phyloP scores from a whole-genome alignment of 495 filamentous ascomycete genomes.

The Chaetomium tenue region DNA sequence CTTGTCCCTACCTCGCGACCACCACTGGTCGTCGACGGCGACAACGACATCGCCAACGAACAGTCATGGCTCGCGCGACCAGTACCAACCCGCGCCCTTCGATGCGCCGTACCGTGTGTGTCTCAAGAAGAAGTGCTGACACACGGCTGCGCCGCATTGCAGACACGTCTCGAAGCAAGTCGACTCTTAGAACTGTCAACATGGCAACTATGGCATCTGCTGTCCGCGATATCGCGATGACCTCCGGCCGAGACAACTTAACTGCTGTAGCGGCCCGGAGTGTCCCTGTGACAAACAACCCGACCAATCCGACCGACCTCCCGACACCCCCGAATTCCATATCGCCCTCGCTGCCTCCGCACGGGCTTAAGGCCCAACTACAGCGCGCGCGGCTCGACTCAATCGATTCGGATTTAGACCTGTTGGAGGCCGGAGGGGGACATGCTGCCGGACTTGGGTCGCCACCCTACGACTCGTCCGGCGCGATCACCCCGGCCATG shows the following conservation, averaged over 20 bases:
- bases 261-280: constrained; percentile 58
- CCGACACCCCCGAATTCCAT: constrained; percentile 96
- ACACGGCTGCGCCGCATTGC: constrained; percentile 28
- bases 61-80: neutral
- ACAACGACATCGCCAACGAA: neutral
- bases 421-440: constrained; percentile 66
- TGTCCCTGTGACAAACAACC: constrained; percentile 57
- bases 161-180: constrained; percentile 52
- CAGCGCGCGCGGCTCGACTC: constrained; percentile 60
- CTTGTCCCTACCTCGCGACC: neutral
- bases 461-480: constrained; percentile 65
- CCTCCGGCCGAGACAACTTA: constrained; percentile 59
- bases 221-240: constrained; percentile 70
- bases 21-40: neutral
- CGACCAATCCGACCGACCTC: constrained; percentile 69
- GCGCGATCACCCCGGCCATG: constrained; percentile 80
- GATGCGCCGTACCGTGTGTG: constrained; percentile 30
- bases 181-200: constrained; percentile 38
- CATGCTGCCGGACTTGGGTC: constrained; percentile 49
- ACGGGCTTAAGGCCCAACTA: constrained; percentile 65
- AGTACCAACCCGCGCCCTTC: constrained; percentile 10
- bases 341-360: constrained; percentile 82
- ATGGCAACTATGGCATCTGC: constrained; percentile 63
- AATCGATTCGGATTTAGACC: constrained; percentile 85
- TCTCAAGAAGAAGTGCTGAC: constrained; percentile 22